Evolutionary conservation across 2,329 filamentous ascomycete genomes (phyloP).

Genomic region (Verticillium alfalfae): DNA sequence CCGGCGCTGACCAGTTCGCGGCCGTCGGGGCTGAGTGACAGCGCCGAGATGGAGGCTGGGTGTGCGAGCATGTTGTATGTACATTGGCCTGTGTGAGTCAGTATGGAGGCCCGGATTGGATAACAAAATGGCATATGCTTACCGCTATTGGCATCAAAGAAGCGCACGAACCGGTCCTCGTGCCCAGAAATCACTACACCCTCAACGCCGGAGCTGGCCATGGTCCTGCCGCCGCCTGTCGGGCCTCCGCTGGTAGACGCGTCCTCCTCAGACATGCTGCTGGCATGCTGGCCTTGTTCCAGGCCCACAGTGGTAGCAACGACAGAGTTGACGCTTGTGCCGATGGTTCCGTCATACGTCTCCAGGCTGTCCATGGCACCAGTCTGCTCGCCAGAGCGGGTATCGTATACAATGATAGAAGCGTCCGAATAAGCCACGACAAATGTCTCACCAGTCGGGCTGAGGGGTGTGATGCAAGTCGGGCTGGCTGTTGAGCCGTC

Average conservation of each 20-base stretch:
- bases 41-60: constrained; percentile 82
- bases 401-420: constrained; percentile 87
- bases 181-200: constrained; percentile 95
- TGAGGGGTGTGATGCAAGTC: constrained; percentile 89
- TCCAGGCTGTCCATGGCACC: constrained; percentile 90
- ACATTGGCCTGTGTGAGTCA: constrained; percentile 70
- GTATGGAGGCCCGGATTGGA: not conserved
- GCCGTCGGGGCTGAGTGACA: constrained; percentile 89
- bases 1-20: constrained; percentile 92
- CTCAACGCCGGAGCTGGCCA: constrained; percentile 74
- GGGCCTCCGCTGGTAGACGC: constrained; percentile 67
- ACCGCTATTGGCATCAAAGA: constrained; percentile 99
- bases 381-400: constrained; percentile 83
- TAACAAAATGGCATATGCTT: constrained; percentile 29
- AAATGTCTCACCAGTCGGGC: constrained; percentile 76
- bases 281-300: constrained; percentile 59
- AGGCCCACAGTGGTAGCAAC: constrained; percentile 81
- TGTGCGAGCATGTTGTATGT: constrained; percentile 99
- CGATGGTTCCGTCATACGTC: constrained; percentile 79
- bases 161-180: constrained; percentile 91
- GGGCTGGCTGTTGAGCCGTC: constrained; percentile 66
- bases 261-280: constrained; percentile 68
- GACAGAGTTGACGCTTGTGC: constrained; percentile 82
- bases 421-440: constrained; percentile 91
- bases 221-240: constrained; percentile 61